Evolutionary conservation across 192 early-diverging fungal genomes (phyloP), one percentile per base, ranked within the genome.

Genomic region (Dispira simplex): DNA sequence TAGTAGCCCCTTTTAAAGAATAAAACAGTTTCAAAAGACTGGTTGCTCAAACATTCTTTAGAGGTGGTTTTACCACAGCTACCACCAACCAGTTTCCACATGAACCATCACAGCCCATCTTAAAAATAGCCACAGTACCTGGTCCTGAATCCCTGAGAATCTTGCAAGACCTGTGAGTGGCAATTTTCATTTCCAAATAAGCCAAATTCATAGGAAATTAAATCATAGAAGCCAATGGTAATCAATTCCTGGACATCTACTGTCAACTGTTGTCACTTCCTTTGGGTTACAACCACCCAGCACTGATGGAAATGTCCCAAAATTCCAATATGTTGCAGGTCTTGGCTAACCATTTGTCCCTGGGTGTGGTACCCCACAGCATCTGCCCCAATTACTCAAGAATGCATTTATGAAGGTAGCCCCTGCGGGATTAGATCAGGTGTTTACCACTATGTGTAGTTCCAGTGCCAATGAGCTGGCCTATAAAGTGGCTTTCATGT

Each of bases 241-340:
- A 88, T 66, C 66, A 67, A 32, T 66, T 88, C 28, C 70, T 88
- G 46, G 86, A 88, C 65, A 44, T 88, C 62, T 85, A 80, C 73
- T 81, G 80, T 63, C 86, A 88, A 66, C 85, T 88, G 43, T 79
- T 84, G 21, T 85, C 84, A 21, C 77, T 88, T 45, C 86, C 86
- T 5, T 66, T 88, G 27, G 86, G 86, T 11, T 88, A 88, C 75
- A 88, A 88, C 68, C 79, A 79, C 66, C 70, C 75, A 57, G 73
- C 76, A 10, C 65, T 88, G 10, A 69, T 83, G 9, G 64, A 73
- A 8, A 75, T 79, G 12, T 72, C 77, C 25, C 65, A 75, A 12
- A 71, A 64, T 26, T 75, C 79, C n/a, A 77, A 79, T 62, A 82
- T 85, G 74, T 75, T 81, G 13, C 75, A 74, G 26, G 76, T 82